Percentiles rank a stretch among this genome's conserved stretches.
Evolutionary conservation across 805 yeast genomes (phyloP).

Genomic region (Nakazawaea pomicola): DNA sequence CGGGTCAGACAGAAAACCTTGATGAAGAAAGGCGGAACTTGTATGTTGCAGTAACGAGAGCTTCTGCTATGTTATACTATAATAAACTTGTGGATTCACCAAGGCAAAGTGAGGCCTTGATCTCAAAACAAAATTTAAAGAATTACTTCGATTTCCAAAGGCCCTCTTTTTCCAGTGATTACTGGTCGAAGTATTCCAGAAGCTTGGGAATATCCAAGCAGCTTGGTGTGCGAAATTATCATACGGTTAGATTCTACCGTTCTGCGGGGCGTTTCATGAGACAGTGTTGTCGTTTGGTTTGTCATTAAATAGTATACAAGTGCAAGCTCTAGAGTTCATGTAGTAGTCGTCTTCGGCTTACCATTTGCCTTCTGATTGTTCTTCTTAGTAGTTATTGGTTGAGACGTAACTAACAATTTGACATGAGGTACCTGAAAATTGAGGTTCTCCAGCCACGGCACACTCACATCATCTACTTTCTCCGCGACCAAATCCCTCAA

Average conservation of each 20-base stretch:
- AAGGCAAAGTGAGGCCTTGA: not conserved
- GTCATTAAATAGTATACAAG: too few species aligned
- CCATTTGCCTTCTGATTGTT: conserved; percentile 17
- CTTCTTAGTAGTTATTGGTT: conserved; percentile 34
- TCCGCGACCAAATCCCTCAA: conserved; percentile 13
- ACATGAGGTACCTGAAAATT: conserved; percentile 33
- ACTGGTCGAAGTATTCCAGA: conserved; percentile 7
- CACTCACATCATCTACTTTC: conserved; percentile 30
- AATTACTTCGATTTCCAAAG: not conserved
- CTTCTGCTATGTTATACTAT: conserved; percentile 40
- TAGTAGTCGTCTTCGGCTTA: conserved; percentile 5
- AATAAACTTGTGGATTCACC: conserved; percentile 16
- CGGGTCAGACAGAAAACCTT: conserved; percentile 15
- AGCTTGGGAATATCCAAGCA: not conserved
- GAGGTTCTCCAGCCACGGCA: conserved; percentile 41
- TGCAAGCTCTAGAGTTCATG: too few species aligned
- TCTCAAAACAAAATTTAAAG: not conserved
- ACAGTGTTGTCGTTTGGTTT: not conserved
- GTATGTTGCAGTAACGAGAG: conserved; percentile 68
- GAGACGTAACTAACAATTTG: conserved; percentile 39
- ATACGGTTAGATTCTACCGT: not conserved
- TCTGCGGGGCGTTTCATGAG: not conserved
- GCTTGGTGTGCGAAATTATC: not conserved
- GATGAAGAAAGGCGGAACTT: conserved; percentile 36
- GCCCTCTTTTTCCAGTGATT: not conserved